Percentiles rank a stretch among this genome's conserved stretches.
Evolutionary conservation across 495 filamentous ascomycete genomes (phyloP).

Genomic region (Lichina pygmaea): DNA sequence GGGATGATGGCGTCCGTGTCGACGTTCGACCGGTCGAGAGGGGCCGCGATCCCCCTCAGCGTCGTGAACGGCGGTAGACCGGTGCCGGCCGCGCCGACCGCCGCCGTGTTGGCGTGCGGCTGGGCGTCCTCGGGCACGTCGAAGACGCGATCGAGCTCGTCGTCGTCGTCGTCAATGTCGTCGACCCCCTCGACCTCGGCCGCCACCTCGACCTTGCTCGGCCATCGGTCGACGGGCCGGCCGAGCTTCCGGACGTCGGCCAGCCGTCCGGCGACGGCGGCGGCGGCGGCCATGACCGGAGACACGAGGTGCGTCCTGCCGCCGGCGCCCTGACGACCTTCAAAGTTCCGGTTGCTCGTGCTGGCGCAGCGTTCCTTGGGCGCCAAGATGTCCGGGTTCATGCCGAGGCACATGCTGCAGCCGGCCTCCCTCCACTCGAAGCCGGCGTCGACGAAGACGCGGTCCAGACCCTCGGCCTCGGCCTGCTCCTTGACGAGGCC

Average conservation of each 20-base stretch:
- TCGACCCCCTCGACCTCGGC: conserved; percentile 39
- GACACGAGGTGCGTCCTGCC: conserved; percentile 93
- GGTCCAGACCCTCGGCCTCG: conserved; percentile 74
- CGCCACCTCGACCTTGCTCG: conserved; percentile 23
- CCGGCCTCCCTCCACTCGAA: conserved; percentile 98
- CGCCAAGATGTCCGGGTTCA: conserved; percentile 96
- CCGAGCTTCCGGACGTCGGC: conserved; percentile 69
- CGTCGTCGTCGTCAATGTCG: conserved; percentile 44
- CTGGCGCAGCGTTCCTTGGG: conserved; percentile 82
- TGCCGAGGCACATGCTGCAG: conserved; percentile 95
- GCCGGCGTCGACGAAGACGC: conserved; percentile 72
- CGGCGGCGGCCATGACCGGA: conserved; percentile 84
- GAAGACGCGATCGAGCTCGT: conserved; percentile 50
- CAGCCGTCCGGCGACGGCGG: conserved; percentile 69
- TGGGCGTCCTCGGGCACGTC: conserved; percentile 51
- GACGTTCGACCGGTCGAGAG: conserved; percentile 66
- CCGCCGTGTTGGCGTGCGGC: conserved; percentile 27
- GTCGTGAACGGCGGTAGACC: conserved; percentile 62
- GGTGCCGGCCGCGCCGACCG: conserved; percentile 18
- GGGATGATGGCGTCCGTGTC: conserved; percentile 98
- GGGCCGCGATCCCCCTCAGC: conserved; percentile 69
- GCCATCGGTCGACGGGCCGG: conserved; percentile 26
- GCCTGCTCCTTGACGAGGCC: conserved; percentile 86
- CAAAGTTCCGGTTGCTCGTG: conserved; percentile 94
- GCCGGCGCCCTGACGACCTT: conserved; percentile 81